Percentiles rank a stretch among this genome's conserved stretches.
These are phyloP conservation scores for Parascedosporium putredinis DNA, from an alignment of 2,329 filamentous ascomycete species.

Conservation along the genomic window DNA sequence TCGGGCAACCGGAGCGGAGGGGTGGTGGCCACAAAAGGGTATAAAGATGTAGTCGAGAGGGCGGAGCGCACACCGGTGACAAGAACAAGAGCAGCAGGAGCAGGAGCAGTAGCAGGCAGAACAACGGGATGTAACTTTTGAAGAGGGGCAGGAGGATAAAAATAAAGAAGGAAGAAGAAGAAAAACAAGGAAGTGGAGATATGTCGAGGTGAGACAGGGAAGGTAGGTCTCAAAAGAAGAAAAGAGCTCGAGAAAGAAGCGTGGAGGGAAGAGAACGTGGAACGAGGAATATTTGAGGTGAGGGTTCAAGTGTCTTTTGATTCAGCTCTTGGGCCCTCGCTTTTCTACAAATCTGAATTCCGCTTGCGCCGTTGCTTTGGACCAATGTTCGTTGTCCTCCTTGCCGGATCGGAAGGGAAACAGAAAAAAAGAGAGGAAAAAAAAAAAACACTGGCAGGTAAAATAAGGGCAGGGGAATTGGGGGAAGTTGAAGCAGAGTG, in stretches of 20 bases:
- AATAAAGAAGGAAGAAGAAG: no score
- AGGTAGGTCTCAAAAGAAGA: background rate
- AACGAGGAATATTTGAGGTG: slow-evolving; percentile 4
- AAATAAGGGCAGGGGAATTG: slow-evolving; percentile 8
- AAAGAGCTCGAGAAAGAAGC: slow-evolving; percentile 1
- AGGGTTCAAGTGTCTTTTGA: slow-evolving; percentile 2
- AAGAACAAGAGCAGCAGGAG: no score
- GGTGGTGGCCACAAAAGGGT: slow-evolving; percentile 1
- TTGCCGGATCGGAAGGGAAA: slow-evolving; percentile 8
- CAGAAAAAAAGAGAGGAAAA: slow-evolving; percentile 14
- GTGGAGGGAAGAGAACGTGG: background rate
- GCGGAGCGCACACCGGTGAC: slow-evolving; percentile 19
- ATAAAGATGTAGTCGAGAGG: slow-evolving; percentile 10
- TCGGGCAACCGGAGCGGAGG: slow-evolving; percentile 14
- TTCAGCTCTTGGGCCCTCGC: background rate
- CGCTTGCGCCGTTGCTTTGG: slow-evolving; percentile 6
- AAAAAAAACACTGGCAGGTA: slow-evolving; percentile 7
- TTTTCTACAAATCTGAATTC: slow-evolving; percentile 2
- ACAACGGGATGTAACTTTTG: background rate
- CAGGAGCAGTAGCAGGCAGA: no score
- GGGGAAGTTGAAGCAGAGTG: slow-evolving; percentile 10
- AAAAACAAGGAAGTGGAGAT: slow-evolving; percentile 9
- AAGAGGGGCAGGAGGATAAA: background rate
- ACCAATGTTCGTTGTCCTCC: slow-evolving; percentile 4
- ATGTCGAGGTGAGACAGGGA: slow-evolving; percentile 10